Conservation (phyloP, 345 rosid species). For the Citrus sinensis region DNA sequence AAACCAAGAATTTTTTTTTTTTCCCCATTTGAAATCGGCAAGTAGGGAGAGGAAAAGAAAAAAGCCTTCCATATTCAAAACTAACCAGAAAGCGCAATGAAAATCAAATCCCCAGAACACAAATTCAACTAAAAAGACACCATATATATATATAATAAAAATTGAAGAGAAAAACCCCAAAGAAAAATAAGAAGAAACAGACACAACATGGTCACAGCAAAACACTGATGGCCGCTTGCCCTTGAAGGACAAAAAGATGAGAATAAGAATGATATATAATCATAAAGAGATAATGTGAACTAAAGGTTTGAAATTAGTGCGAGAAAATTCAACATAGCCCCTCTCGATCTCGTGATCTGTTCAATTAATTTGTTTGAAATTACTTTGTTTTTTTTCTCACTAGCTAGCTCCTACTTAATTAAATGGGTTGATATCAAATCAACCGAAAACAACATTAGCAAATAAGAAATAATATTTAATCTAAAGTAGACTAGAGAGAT, state of each 20-base stretch:
- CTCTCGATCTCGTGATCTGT: constrained; percentile 3
- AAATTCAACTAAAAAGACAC: not conserved
- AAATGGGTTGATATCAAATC: constrained; percentile 26
- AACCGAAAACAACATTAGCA: constrained; percentile 15
- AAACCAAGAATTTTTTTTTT: constrained; percentile 6
- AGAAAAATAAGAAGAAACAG: not conserved
- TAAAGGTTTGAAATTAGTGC: constrained; percentile 20
- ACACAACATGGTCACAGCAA: not conserved
- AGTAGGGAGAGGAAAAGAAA: constrained; percentile 29
- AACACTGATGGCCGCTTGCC: constrained; percentile 4
- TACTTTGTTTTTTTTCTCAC: not conserved
- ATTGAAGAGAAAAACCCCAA: not conserved
- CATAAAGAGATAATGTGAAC: constrained; percentile 6
- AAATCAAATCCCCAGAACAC: constrained; percentile 6
- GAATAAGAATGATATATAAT: not conserved
- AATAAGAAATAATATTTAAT: not conserved
- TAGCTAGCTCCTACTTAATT: constrained; percentile 22
- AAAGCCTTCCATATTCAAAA: constrained; percentile 16
- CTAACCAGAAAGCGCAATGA: constrained; percentile 16
- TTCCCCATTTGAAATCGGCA: constrained; percentile 30
- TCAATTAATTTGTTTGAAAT: not conserved
- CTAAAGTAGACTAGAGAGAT: constrained; percentile 14
- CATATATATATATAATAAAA: not conserved
- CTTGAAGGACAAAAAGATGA: not conserved
- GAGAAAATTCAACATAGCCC: constrained; percentile 12